Base-by-base conservation (phyloP, 768 basidiomycete species). In the Trichaptum fuscoviolaceum region DNA sequence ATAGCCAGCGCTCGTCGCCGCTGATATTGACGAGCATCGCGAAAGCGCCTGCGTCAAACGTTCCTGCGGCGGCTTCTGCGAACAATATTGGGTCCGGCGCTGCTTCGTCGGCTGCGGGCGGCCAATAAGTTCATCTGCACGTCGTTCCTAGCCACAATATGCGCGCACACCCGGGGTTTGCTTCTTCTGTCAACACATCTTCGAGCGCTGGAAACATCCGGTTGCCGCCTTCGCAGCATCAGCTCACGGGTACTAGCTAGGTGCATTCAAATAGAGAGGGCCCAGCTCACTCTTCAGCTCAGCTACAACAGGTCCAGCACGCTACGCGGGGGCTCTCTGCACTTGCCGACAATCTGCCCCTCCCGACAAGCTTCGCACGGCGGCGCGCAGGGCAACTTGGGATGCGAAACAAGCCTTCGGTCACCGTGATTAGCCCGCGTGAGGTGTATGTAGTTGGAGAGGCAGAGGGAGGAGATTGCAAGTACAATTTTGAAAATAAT, bases 321-420 rank as follows among this genome's bases (percentile, higher is more conserved):
- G 70, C 2, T 64, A 68, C 59, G 23, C 59, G 30, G 17, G 59
- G 17, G 8, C 59, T 61, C 15, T 24, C 59, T 18, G 59, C 63
- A 26, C 71, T 59, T 69, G 79, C 62, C 67, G 71, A 85, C 71
- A 82, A 87, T 0, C 77, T 90, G 7, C 85, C 88, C 0, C 84
- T 89, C 17, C 86, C 91, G 30, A 91, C 89, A 73, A 90, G 88
- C 75, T 92, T 92, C 75, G 88, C 90, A 15, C 84, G 85, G 42
- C 90, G 91, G 64, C 85, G 90, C 60, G 87, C 90, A 10, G 85
- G 84, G 27, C 86, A 86, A 66, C 69, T 87, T 15, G 86, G 87
- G n/a, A 82, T 80, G 60, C 86, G 84, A 74, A 73, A 81, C 76
- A 83, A 70, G n/a, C n/a, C n/a, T n/a, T n/a, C n/a, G n/a, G n/a